These are phyloP conservation scores for Proliferodiscus dingleyae DNA, from an alignment of 2,329 filamentous ascomycete species.

Conservation along the genomic window DNA sequence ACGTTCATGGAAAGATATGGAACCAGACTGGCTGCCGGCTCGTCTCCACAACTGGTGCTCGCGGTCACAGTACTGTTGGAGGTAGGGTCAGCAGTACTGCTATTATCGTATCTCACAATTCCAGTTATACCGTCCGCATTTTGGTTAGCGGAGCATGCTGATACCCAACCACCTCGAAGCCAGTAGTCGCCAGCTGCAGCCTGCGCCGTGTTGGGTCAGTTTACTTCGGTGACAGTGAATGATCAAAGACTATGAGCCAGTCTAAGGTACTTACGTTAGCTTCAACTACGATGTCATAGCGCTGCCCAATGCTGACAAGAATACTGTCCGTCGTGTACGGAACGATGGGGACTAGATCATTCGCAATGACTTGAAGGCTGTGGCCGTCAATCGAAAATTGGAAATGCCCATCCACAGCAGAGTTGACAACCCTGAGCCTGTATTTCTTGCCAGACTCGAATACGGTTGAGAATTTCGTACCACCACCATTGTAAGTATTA, in stretches of 20 bases:
- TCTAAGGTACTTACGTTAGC: slow-evolving; percentile 48
- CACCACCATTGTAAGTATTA: slow-evolving; percentile 26
- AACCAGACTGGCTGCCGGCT: slow-evolving; percentile 23
- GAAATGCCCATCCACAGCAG: slow-evolving; percentile 40
- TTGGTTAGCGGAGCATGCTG: slow-evolving; percentile 52
- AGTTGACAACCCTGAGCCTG: slow-evolving; percentile 41
- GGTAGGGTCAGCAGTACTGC: slow-evolving; percentile 30
- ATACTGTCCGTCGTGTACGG: slow-evolving; percentile 47
- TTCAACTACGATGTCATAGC: slow-evolving; percentile 41
- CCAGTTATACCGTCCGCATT: slow-evolving; percentile 43
- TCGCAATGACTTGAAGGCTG: slow-evolving; percentile 50
- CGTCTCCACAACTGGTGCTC: slow-evolving; percentile 27
- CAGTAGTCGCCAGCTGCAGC: slow-evolving; percentile 49
- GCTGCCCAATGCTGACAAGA: slow-evolving; percentile 54
- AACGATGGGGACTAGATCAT: slow-evolving; percentile 53
- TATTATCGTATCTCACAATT: slow-evolving; percentile 38
- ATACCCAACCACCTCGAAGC: slow-evolving; percentile 42
- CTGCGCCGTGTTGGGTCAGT: background rate
- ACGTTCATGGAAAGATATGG: slow-evolving; percentile 27
- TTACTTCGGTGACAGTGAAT: background rate
- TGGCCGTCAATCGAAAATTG: slow-evolving; percentile 52
- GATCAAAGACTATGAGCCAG: background rate
- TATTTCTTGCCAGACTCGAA: slow-evolving; percentile 37
- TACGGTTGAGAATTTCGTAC: slow-evolving; percentile 27
- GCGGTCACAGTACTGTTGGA: slow-evolving; percentile 20